These are phyloP conservation scores for Lichtheimia hyalospora DNA, from an alignment of 371 early-diverging fungal species.

Conservation along the genomic window DNA sequence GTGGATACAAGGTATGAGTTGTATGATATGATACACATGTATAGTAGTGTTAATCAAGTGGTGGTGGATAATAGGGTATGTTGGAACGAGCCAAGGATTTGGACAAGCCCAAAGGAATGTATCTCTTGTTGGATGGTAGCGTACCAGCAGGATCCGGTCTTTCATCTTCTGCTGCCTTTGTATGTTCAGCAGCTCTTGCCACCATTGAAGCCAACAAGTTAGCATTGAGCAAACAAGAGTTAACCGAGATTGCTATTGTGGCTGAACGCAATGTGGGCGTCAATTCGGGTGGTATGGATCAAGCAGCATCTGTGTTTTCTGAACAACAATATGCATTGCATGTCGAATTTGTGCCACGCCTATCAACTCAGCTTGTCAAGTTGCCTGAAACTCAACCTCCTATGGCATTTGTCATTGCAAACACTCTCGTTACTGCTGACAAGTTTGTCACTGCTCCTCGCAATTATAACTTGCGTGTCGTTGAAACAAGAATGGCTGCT, in stretches of 20 bases:
- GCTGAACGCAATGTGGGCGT: slow-evolving; percentile 86
- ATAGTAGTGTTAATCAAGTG: too few species aligned
- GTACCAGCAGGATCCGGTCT: slow-evolving; percentile 88
- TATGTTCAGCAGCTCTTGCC: slow-evolving; percentile 77
- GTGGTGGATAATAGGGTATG: slow-evolving; percentile 54
- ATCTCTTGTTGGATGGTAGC: slow-evolving; percentile 71
- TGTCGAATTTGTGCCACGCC: slow-evolving; percentile 84
- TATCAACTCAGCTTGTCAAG: slow-evolving; percentile 64
- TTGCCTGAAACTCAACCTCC: slow-evolving; percentile 56
- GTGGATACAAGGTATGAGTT: slow-evolving; percentile 74
- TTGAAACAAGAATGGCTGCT: slow-evolving; percentile 89
- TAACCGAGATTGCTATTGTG: slow-evolving; percentile 77
- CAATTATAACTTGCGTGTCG: slow-evolving; percentile 92
- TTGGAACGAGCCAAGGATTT: slow-evolving; percentile 55
- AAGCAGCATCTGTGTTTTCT: slow-evolving; percentile 85
- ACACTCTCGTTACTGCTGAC: slow-evolving; percentile 85
- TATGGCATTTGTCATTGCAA: slow-evolving; percentile 85
- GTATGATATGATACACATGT: too few species aligned
- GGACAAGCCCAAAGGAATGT: slow-evolving; percentile 66
- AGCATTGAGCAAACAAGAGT: slow-evolving; percentile 58
- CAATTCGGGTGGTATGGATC: slow-evolving; percentile 91
- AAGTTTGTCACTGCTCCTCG: slow-evolving; percentile 88
- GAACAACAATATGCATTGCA: slow-evolving; percentile 70
- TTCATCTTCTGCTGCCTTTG: slow-evolving; percentile 85
- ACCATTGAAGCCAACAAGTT: slow-evolving; percentile 57